Evolutionary conservation across 2,329 filamentous ascomycete genomes (phyloP).

Genomic region (Fusarium equiseti): DNA sequence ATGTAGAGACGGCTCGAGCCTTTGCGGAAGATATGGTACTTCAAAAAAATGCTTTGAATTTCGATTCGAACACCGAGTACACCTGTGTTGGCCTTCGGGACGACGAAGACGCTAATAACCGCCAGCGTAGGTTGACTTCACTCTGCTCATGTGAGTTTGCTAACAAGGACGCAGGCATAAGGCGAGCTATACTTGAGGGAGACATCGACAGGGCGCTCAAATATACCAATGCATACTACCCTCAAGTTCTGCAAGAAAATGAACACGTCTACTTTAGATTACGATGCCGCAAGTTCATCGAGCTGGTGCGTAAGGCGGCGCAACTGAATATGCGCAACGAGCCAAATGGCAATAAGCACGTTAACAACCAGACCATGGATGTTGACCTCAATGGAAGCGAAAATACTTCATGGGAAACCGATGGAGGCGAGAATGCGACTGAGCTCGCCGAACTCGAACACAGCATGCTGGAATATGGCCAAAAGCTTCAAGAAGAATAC

Average conservation of each 20-base stretch:
- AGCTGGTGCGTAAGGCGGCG: conserved; percentile 85
- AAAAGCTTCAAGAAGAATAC: conserved; percentile 82
- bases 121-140: conserved; percentile 74
- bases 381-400: conserved; percentile 64
- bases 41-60: conserved; percentile 77
- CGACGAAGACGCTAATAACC: conserved; percentile 85
- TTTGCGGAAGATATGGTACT: conserved; percentile 85
- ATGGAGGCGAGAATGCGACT: conserved; percentile 55
- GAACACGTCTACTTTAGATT: conserved; percentile 89
- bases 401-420: conserved; percentile 60
- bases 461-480: conserved; percentile 83
- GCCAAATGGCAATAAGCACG: conserved; percentile 59
- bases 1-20: conserved; percentile 89
- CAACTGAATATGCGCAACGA: conserved; percentile 68
- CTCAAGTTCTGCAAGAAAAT: conserved; percentile 81
- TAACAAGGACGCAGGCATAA: conserved; percentile 73
- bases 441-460: conserved; percentile 66
- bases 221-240: conserved; percentile 82
- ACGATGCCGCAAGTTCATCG: conserved; percentile 91
- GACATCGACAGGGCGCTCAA: conserved; percentile 93
- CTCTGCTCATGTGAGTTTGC: not conserved
- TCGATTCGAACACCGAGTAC: conserved; percentile 64
- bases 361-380: conserved; percentile 63
- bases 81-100: conserved; percentile 76
- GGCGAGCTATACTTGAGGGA: conserved; percentile 87